Percentiles rank a stretch among this genome's conserved stretches.
These are phyloP conservation scores for Metschnikowia cerradonensis DNA, from an alignment of 805 yeast genomes.

Conservation along the genomic window DNA sequence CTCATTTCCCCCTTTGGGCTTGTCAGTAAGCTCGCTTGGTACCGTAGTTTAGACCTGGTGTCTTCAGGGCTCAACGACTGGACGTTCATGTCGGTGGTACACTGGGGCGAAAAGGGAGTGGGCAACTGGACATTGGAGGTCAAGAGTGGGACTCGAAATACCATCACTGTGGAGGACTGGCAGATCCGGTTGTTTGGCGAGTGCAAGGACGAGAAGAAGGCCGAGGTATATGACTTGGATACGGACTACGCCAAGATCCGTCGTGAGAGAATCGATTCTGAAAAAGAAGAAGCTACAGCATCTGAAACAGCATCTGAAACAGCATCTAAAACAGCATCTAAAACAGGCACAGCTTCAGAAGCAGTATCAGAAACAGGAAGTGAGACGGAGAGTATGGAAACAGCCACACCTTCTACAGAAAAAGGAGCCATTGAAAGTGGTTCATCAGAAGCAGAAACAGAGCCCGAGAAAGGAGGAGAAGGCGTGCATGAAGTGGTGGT, in stretches of 20 bases:
- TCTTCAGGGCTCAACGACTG: slow-evolving; percentile 65
- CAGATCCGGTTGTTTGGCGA: slow-evolving; percentile 81
- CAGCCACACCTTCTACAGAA: too few species aligned
- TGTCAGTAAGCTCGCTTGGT: slow-evolving; percentile 66
- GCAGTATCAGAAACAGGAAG: neutral
- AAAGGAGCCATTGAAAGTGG: too few species aligned
- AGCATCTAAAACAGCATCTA: slow-evolving; percentile 5
- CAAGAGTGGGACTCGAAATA: slow-evolving; percentile 33
- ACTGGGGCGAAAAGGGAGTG: slow-evolving; percentile 82
- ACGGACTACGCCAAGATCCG: slow-evolving; percentile 41
- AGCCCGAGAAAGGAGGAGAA: neutral
- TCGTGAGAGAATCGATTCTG: neutral
- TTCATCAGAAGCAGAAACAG: neutral
- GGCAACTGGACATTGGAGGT: slow-evolving; percentile 85
- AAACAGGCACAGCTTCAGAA: neutral
- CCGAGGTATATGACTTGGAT: slow-evolving; percentile 50
- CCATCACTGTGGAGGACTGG: slow-evolving; percentile 56
- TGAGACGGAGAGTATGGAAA: neutral
- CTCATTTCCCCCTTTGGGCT: slow-evolving; percentile 75
- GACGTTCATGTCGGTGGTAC: slow-evolving; percentile 97
- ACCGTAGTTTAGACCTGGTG: slow-evolving; percentile 56
- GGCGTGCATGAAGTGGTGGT: slow-evolving; percentile 35
- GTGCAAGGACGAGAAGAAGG: slow-evolving; percentile 58
- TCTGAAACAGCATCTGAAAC: neutral
- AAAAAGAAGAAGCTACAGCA: slow-evolving; percentile 24